A percentile compares a stretch with the other conserved stretches of the same genome.
These are phyloP conservation scores for Salinomyces thailandicus DNA, from an alignment of 2,329 filamentous ascomycete species.

Conservation along the genomic window DNA sequence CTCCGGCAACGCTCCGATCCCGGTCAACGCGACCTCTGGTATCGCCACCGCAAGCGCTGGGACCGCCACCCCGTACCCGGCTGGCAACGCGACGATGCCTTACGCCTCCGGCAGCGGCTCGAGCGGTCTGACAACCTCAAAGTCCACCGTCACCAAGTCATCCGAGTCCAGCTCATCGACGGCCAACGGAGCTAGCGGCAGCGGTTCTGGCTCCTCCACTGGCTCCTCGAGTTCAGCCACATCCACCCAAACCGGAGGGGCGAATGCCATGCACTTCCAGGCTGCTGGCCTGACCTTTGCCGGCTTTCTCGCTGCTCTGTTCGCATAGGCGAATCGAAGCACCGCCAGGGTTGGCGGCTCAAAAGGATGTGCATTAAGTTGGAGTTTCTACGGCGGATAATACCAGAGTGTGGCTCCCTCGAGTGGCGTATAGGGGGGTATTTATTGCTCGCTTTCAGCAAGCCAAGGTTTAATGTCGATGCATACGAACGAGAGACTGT, in stretches of 20 bases:
- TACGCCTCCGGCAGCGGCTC: neutral
- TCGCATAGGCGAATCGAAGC: neutral
- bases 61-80: neutral
- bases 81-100: neutral
- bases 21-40: neutral
- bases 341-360: neutral
- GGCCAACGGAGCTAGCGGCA: neutral
- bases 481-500: too few species aligned
- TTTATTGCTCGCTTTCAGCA: too few species aligned
- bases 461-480: too few species aligned
- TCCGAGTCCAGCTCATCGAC: neutral
- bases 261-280: neutral
- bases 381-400: too few species aligned
- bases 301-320: neutral
- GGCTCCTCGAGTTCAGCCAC: neutral
- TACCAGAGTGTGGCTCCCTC: too few species aligned
- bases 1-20: neutral
- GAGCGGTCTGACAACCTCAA: neutral
- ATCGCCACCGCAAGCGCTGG: neutral
- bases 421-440: too few species aligned
- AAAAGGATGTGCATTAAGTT: too few species aligned
- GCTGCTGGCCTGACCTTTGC: neutral
- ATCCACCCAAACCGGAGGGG: slow-evolving; percentile 3
- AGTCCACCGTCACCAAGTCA: neutral
- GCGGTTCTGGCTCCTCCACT: slow-evolving; percentile 1